Conservation (phyloP, 106 monocot species). For the Cymbidium sinense region DNA sequence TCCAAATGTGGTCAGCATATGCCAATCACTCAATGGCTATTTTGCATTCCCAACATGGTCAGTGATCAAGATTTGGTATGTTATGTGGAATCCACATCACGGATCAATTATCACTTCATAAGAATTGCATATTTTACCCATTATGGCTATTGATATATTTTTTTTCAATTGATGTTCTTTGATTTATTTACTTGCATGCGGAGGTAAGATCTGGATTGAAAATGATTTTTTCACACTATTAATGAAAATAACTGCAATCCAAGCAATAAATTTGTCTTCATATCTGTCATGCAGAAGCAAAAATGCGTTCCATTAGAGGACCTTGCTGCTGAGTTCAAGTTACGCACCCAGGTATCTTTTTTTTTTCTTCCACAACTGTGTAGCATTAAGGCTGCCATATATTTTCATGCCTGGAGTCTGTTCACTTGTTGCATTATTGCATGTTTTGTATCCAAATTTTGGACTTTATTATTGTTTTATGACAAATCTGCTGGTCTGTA, state of each 20-base stretch:
- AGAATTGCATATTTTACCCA: not conserved
- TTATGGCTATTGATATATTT: not conserved
- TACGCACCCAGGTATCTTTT: constrained; percentile 44
- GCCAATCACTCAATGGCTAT: not conserved
- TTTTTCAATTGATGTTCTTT: not conserved
- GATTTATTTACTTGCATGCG: not conserved
- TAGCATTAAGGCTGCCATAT: not conserved
- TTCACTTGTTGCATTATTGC: not conserved
- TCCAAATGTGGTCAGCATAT: too few relatives aligned
- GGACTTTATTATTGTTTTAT: not conserved
- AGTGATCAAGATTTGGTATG: not conserved
- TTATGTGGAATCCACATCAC: not conserved
- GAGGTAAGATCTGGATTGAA: not conserved
- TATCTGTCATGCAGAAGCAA: constrained; percentile 36
- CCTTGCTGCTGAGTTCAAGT: constrained; percentile 70
- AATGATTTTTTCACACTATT: not conserved
- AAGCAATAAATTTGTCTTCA: constrained; percentile 5
- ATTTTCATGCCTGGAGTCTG: not conserved
- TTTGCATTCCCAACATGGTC: not conserved
- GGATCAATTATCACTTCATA: not conserved
- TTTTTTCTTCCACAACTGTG: not conserved
- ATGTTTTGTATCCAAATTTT: not conserved
- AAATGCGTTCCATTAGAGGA: constrained; percentile 71
- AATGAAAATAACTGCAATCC: not conserved
- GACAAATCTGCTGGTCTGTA: not conserved